Evolutionary conservation across 2,329 filamentous ascomycete species (phyloP).

Genomic region (Didymella sp.): DNA sequence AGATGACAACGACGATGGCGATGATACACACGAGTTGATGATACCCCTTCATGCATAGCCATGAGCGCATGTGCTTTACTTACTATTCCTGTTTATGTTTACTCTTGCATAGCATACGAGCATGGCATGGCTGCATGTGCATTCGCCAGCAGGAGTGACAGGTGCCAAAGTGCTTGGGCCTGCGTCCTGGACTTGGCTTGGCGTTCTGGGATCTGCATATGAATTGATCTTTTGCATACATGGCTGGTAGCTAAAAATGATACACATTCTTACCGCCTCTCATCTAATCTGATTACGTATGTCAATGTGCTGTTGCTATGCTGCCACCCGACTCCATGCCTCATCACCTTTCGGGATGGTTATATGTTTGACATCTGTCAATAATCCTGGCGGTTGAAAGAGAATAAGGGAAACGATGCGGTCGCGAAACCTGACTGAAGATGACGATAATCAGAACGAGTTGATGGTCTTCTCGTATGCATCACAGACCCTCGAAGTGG

Average conservation of each 20-base stretch:
- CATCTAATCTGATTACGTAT: neutral
- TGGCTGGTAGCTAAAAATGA: slow-evolving; percentile 10
- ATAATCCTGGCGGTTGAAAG: too few relatives aligned
- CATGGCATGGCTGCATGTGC: slow-evolving; percentile 40
- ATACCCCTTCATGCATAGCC: slow-evolving; percentile 25
- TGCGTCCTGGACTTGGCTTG: slow-evolving; percentile 34
- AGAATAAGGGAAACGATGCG: too few relatives aligned
- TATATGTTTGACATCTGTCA: neutral
- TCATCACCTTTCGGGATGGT: neutral
- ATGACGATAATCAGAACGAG: too few relatives aligned
- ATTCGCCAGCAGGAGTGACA: slow-evolving; percentile 33
- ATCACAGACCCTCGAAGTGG: too few relatives aligned
- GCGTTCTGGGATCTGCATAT: slow-evolving; percentile 30
- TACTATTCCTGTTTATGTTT: slow-evolving; percentile 5
- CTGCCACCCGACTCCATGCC: neutral
- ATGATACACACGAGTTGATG: slow-evolving; percentile 31
- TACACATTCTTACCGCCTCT: slow-evolving; percentile 4
- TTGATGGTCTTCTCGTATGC: too few relatives aligned
- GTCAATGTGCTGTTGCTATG: neutral
- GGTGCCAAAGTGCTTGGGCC: slow-evolving; percentile 51
- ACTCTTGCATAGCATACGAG: slow-evolving; percentile 33
- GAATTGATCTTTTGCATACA: slow-evolving; percentile 15
- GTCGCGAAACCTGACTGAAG: too few relatives aligned
- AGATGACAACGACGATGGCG: slow-evolving; percentile 7
- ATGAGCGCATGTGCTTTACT: slow-evolving; percentile 10